These are phyloP conservation scores for Talaromyces marneffei DNA, from an alignment of 2,329 filamentous ascomycete species.

Conservation along the genomic window DNA sequence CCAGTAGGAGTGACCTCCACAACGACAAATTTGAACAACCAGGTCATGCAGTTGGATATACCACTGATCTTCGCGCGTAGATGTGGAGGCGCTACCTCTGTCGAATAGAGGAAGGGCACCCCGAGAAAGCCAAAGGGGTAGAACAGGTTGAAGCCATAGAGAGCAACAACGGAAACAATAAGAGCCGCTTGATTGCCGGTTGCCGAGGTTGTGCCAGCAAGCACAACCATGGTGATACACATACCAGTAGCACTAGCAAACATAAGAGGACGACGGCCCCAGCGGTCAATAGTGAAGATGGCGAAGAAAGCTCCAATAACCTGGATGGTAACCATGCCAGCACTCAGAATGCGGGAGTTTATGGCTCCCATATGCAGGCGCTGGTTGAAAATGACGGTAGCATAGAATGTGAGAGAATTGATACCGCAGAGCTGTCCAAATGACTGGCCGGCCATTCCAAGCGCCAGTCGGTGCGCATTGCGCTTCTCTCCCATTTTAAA, in stretches of 20 bases:
- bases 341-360: constrained; percentile 34
- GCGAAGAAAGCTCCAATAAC: constrained; percentile 49
- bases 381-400: constrained; percentile 35
- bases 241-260: constrained; percentile 50
- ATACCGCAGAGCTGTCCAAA: constrained; percentile 36
- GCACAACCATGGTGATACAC: constrained; percentile 49
- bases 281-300: constrained; percentile 48
- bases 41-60: constrained; percentile 47
- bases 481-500: constrained; percentile 33
- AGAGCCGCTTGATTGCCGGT: constrained; percentile 3
- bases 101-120: constrained; percentile 13
- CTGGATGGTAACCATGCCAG: constrained; percentile 52
- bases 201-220: constrained; percentile 16
- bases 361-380: constrained; percentile 16
- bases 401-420: constrained; percentile 34
- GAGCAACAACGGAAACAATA: constrained; percentile 12
- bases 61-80: constrained; percentile 48
- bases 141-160: constrained; percentile 14
- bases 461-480: constrained; percentile 29
- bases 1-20: constrained; percentile 35
- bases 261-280: constrained; percentile 48
- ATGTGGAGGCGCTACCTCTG: constrained; percentile 13
- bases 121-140: constrained; percentile 16
- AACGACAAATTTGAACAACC: constrained; percentile 35
- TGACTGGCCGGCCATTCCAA: constrained; percentile 31